Evolutionary conservation across 2,329 filamentous ascomycete species (phyloP), one percentile per base, ranked within the genome.

Genomic region (Phialophora verrucosa): DNA sequence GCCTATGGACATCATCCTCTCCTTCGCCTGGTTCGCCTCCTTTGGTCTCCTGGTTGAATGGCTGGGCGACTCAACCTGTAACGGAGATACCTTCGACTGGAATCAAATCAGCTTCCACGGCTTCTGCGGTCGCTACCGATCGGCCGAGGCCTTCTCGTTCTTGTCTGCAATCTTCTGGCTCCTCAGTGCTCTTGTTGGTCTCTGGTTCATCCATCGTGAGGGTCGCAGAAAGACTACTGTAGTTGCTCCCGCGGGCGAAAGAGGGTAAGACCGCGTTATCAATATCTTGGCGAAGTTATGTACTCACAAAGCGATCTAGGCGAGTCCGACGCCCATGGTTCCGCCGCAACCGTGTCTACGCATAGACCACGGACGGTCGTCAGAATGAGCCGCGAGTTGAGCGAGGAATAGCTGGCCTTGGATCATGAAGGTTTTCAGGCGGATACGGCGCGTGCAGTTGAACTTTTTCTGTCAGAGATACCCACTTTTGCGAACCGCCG

Each of bases 151-250:
- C 4, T 92, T 93, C 74, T 80, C 83, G 57, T 93, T 93, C 79
- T 78, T 92, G 62, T 89, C 88, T 2, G 89, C 89, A 63, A 83
- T 91, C 70, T 82, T 88, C 74, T 93, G 90, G 90, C 83, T 92
- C 49, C 85, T 82, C 12, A 90, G 87, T 55, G 84, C 83, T 17
- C 73, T 90, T 23, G 74, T 91, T 51, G 86, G 70, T 10, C 20
- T 71, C 49, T 73, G 71, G 71, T 68, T 71, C 51, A 63, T 67
- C 23, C 65, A 60, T 49, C 62, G 69, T 23, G 69, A 72, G 61
- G 66, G 67, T 38, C 59, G 64, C 67, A 71, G 69, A 23, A 51
- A 7, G 32, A 31, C 49, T 54, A 44, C 47, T 17, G 49, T 25
- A 62, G 59, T 54, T 12, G 59, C 66, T n/a, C 60, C 38, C 23